A percentile compares a stretch with the other conserved stretches of the same genome.
Conservation (phyloP, 768 basidiomycete genomes). For the Macrocybe gigantea region DNA sequence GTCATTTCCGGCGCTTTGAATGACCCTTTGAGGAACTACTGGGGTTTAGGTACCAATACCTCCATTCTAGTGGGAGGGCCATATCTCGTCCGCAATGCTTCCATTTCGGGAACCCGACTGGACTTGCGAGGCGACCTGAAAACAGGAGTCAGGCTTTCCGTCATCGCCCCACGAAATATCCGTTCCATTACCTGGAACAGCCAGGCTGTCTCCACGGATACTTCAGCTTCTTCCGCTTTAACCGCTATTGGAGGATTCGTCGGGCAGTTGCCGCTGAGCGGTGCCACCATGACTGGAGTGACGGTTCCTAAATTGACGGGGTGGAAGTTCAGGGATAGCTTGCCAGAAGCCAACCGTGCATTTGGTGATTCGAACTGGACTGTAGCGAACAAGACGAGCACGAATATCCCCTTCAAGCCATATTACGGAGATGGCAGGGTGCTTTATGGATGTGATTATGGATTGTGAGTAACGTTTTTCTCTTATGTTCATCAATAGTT, state of each 20-base stretch:
- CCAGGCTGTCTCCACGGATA: constrained; percentile 30
- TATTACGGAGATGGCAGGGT: constrained; percentile 70
- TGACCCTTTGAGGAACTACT: constrained; percentile 52
- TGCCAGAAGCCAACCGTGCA: constrained; percentile 56
- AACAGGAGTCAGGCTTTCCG: constrained; percentile 46
- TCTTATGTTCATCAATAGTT: background rate
- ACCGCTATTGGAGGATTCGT: constrained; percentile 41
- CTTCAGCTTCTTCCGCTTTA: constrained; percentile 20
- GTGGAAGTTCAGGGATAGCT: constrained; percentile 75
- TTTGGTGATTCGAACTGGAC: constrained; percentile 67
- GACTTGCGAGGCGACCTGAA: constrained; percentile 67
- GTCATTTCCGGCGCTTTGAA: constrained; percentile 37
- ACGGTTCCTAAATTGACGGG: constrained; percentile 43
- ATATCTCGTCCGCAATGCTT: constrained; percentile 55
- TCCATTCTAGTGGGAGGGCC: constrained; percentile 64
- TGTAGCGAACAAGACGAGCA: constrained; percentile 62
- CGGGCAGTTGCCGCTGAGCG: constrained; percentile 33
- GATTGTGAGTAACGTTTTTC: constrained; percentile 49
- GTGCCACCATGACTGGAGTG: constrained; percentile 22
- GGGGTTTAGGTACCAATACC: constrained; percentile 67
- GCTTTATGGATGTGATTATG: constrained; percentile 86
- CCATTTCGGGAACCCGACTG: constrained; percentile 42
- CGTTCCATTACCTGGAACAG: constrained; percentile 72
- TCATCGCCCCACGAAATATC: constrained; percentile 55
- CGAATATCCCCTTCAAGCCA: constrained; percentile 67